These are phyloP conservation scores for Candida bentonensis DNA, from an alignment of 805 yeast species.

Conservation along the genomic window DNA sequence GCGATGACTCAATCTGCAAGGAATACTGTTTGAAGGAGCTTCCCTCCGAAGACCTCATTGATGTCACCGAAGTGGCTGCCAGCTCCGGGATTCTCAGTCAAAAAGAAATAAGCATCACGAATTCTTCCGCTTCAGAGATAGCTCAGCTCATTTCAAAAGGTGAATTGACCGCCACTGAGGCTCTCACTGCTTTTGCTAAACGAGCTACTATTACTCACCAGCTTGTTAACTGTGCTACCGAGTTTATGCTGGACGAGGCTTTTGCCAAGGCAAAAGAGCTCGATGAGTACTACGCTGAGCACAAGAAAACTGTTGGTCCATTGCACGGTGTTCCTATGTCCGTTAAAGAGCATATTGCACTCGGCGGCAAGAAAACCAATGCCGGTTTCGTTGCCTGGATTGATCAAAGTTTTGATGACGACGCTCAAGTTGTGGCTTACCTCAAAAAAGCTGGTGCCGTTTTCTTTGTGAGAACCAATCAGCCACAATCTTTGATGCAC, in stretches of 20 bases:
- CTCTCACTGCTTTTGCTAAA: conserved; percentile 41
- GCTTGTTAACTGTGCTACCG: conserved; percentile 26
- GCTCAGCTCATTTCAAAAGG: conserved; percentile 14
- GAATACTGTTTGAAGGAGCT: background rate
- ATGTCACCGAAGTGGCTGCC: background rate
- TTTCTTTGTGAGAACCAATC: conserved; percentile 39
- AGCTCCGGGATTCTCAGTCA: conserved; percentile 7
- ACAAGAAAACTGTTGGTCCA: conserved; percentile 45
- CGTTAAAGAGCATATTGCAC: conserved; percentile 36
- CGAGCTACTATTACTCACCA: conserved; percentile 48
- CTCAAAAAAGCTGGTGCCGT: conserved; percentile 37
- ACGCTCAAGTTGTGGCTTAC: conserved; percentile 26
- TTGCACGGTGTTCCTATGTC: conserved; percentile 57
- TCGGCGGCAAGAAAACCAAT: conserved; percentile 34
- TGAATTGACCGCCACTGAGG: conserved; percentile 30
- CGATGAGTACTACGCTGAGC: conserved; percentile 34
- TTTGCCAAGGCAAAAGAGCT: conserved; percentile 38
- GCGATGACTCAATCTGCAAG: background rate
- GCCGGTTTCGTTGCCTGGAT: conserved; percentile 34
- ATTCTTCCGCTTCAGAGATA: conserved; percentile 11
- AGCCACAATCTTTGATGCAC: conserved; percentile 37
- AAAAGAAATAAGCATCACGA: conserved; percentile 16
- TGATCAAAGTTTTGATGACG: conserved; percentile 15
- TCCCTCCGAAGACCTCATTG: background rate
- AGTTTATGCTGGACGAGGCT: conserved; percentile 42